Base-by-base conservation (phyloP, 1,139 yeast genomes). In the Magnusiomyces tetraspermus region DNA sequence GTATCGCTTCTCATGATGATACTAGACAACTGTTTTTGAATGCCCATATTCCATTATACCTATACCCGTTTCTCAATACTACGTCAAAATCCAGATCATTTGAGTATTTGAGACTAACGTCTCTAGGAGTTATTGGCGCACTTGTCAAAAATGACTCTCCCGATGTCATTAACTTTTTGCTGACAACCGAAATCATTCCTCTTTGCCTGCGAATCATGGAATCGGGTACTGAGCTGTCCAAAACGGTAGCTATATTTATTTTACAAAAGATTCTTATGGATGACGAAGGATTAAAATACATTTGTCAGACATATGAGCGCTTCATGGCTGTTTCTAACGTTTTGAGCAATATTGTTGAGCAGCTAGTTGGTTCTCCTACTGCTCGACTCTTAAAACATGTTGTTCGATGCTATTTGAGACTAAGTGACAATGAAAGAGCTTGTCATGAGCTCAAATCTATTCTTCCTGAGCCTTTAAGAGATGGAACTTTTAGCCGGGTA, bases 81-180 rank as follows among this genome's bases (percentile, higher is more conserved):
- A 86, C 87, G 58, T 87, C 96, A 43, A 84, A 92, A 65, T 90
- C 89, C 60, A 77, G 96, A 60, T 87, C 96, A 13, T 92, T 90
- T 71, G 98, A 92, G 69, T 92, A 92, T 67, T 76, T 92, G 61
- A 76, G 98, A 59, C 76, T 92, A 57, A 92, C 98, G 1, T 85
- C 96, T 54, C 77, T 92, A 56, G 98, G 98, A 38, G 97, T 92
- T 3, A 87, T 92, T 67, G 98, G 98, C 19, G 98, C 98, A 0
- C 73, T 92, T 56, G 98, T 92, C 30, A 92, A 92, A 63, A 90
- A 90, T 67, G 98, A 92, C 65, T 86, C 96, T 2, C 89, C 96
- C 13, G 97, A 92, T 62, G 98, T 92, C 50, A 90, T 92, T 57
- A 85, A 85, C 58, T 92, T 92, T 65, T 72, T 92, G 62, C 75